A percentile compares a stretch with the other conserved stretches of the same genome.
Evolutionary conservation across 108 stramenopile genomes (phyloP).

Genomic region (Skeletonema potamos): DNA sequence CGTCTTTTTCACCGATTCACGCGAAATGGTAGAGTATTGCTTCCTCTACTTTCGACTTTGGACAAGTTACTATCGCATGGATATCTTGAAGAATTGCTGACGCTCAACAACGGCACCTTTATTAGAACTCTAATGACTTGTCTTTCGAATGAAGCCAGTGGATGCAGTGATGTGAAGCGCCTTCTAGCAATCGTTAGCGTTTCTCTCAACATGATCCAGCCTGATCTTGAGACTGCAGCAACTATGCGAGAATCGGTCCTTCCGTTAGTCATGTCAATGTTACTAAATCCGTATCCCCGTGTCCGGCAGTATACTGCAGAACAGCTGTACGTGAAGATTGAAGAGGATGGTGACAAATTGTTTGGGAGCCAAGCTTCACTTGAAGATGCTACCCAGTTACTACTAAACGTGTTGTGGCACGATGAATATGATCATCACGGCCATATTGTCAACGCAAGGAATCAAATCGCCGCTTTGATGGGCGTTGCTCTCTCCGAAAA

Average conservation of each 20-base stretch:
- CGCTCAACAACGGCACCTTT: slow-evolving; percentile 41
- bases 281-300: slow-evolving; percentile 87
- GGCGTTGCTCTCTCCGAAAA: slow-evolving; percentile 23
- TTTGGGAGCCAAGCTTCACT: slow-evolving; percentile 13
- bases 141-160: slow-evolving; percentile 55
- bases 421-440: slow-evolving; percentile 40
- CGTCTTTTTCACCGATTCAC: slow-evolving; percentile 50
- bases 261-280: slow-evolving; percentile 63
- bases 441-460: slow-evolving; percentile 28
- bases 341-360: slow-evolving; percentile 53
- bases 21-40: slow-evolving; percentile 60
- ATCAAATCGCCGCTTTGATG: slow-evolving; percentile 46
- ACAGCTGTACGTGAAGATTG: slow-evolving; percentile 79
- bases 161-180: slow-evolving; percentile 73
- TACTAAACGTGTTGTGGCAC: slow-evolving; percentile 47
- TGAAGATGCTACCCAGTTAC: slow-evolving; percentile 44
- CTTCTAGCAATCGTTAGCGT: slow-evolving; percentile 67
- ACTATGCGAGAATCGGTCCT: slow-evolving; percentile 43
- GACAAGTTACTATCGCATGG: slow-evolving; percentile 70
- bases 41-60: slow-evolving; percentile 80
- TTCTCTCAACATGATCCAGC: slow-evolving; percentile 55
- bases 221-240: slow-evolving; percentile 32
- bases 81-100: slow-evolving; percentile 62
- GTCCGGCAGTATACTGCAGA: slow-evolving; percentile 86
- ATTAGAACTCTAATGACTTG: slow-evolving; percentile 39